Evolutionary conservation across 2,329 filamentous ascomycete species (phyloP).

Genomic region (Epichloe scottii): DNA sequence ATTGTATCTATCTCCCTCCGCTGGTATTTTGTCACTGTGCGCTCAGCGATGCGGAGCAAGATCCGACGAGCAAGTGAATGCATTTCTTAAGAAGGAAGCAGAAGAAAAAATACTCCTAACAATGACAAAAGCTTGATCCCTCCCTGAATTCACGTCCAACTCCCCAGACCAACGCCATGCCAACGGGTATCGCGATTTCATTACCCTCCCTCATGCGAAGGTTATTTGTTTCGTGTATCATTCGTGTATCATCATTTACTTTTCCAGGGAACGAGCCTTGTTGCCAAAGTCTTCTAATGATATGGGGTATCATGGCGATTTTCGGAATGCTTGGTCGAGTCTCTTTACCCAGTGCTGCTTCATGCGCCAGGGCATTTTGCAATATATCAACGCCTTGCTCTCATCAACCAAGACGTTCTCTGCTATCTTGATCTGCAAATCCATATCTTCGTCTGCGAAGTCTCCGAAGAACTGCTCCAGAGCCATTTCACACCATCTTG

Average conservation of each 20-base stretch:
- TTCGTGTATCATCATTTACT: not conserved
- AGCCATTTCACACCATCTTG: constrained; percentile 44
- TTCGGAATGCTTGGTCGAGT: constrained; percentile 26
- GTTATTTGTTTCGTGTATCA: not conserved
- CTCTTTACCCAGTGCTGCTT: constrained; percentile 44
- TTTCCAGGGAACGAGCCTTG: not conserved
- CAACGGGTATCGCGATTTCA: constrained; percentile 14
- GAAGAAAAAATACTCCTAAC: not conserved
- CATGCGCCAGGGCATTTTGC: constrained; percentile 43
- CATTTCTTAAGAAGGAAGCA: not conserved
- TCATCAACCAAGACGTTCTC: constrained; percentile 46
- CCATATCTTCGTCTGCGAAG: constrained; percentile 43
- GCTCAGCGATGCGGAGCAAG: not conserved
- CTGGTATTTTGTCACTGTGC: not conserved
- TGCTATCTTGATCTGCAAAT: constrained; percentile 46
- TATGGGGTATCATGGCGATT: not conserved
- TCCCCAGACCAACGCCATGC: constrained; percentile 10
- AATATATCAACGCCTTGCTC: constrained; percentile 48
- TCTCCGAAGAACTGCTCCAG: constrained; percentile 48
- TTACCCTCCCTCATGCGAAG: no score
- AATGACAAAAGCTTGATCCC: not conserved
- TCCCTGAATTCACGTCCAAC: not conserved
- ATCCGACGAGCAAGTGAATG: not conserved
- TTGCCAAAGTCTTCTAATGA: not conserved
- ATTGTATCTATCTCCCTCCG: not conserved